Evolutionary conservation across 805 yeast species (phyloP).

Genomic region (Starmerella stigmatis): DNA sequence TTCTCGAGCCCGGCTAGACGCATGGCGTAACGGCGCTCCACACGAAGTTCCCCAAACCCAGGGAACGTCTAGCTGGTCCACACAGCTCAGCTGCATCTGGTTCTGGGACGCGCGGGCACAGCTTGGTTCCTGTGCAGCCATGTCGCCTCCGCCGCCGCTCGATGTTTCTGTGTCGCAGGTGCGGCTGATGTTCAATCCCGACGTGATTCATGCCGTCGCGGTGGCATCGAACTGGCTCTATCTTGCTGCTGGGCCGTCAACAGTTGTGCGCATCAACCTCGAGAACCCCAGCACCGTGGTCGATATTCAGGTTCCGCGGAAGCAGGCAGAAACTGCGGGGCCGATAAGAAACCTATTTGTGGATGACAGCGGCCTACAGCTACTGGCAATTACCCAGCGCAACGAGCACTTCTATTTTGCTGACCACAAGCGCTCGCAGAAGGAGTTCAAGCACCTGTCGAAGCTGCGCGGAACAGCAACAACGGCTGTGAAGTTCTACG

Average conservation of each 20-base stretch:
- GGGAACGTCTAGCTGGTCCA: not conserved
- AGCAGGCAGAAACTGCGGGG: slow-evolving; percentile 26
- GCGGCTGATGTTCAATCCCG: slow-evolving; percentile 42
- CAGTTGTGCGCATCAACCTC: slow-evolving; percentile 54
- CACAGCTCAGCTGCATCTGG: no score
- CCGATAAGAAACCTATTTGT: slow-evolving; percentile 34
- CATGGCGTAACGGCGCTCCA: not conserved
- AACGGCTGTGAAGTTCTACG: slow-evolving; percentile 37
- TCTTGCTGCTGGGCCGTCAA: slow-evolving; percentile 43
- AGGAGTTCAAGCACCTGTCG: slow-evolving; percentile 36
- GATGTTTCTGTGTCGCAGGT: slow-evolving; percentile 33
- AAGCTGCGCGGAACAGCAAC: slow-evolving; percentile 41
- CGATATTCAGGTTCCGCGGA: slow-evolving; percentile 29
- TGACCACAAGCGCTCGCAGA: slow-evolving; percentile 34
- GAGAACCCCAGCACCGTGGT: slow-evolving; percentile 53
- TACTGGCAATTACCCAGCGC: slow-evolving; percentile 40
- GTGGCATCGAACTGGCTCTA: slow-evolving; percentile 49
- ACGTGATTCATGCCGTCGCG: slow-evolving; percentile 40
- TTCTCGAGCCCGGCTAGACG: not conserved
- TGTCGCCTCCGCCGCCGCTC: slow-evolving; percentile 21
- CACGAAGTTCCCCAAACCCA: not conserved
- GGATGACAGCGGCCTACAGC: slow-evolving; percentile 44
- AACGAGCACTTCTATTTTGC: slow-evolving; percentile 38
- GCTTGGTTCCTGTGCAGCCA: not conserved
- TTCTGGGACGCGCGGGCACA: no score